These are phyloP conservation scores for Trifolium fragiferum DNA, from an alignment of 306 rosid genomes.

Conservation along the genomic window DNA sequence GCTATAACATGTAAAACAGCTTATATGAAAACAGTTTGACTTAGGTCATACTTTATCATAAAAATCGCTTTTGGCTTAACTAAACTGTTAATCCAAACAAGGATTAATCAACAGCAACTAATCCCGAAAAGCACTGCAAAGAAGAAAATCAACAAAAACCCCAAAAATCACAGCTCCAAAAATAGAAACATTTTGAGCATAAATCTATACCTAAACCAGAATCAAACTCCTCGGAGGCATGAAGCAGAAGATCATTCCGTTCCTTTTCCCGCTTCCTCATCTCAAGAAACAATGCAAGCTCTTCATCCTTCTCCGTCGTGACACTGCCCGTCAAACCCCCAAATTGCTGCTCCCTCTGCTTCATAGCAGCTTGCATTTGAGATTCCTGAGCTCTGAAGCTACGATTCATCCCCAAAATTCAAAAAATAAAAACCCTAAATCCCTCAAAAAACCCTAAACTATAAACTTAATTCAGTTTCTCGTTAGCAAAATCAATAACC, in stretches of 20 bases:
- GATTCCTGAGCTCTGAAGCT: conserved; percentile 87
- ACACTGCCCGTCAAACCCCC: conserved; percentile 51
- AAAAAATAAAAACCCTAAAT: conserved; percentile 43
- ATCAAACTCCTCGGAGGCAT: conserved; percentile 72
- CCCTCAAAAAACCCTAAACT: conserved; percentile 32
- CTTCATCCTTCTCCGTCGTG: conserved; percentile 76
- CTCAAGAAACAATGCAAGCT: conserved; percentile 82
- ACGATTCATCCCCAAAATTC: conserved; percentile 72
- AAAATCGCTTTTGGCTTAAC: neutral
- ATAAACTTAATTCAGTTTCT: conserved; percentile 37
- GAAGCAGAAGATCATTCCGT: conserved; percentile 78
- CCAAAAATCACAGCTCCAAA: neutral
- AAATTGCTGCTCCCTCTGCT: conserved; percentile 71
- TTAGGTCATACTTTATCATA: neutral
- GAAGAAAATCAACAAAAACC: conserved; percentile 18
- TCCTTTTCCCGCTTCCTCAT: conserved; percentile 95
- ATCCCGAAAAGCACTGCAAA: conserved; percentile 5
- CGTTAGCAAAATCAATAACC: conserved; percentile 24
- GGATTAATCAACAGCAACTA: conserved; percentile 1
- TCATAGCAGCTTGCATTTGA: conserved; percentile 66
- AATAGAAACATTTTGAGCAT: conserved; percentile 1
- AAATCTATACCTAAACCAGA: conserved; percentile 63
- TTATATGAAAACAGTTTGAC: neutral
- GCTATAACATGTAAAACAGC: neutral
- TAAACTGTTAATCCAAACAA: neutral